A percentile compares a stretch with the other conserved stretches of the same genome.
phyloP scores from a whole-genome alignment of 805 yeast genomes.

The Saccharomycopsis lassenensis region DNA sequence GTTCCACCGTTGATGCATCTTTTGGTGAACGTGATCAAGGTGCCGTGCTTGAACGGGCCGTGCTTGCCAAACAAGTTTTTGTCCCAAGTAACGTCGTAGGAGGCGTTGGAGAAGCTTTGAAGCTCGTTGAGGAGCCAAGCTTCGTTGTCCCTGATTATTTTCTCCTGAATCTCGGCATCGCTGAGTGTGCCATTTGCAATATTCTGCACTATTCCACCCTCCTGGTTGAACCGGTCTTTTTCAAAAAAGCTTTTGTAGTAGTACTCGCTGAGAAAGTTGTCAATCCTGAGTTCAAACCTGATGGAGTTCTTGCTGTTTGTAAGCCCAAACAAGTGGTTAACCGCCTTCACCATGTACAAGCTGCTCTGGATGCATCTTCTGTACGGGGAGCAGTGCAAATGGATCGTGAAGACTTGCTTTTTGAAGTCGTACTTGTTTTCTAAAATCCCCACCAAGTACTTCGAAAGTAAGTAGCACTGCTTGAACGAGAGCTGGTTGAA shows the following conservation, averaged over 20 bases:
- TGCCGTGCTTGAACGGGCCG: slow-evolving; percentile 6
- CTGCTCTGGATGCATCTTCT: slow-evolving; percentile 6
- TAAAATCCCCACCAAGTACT: slow-evolving; percentile 2
- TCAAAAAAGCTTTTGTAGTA: slow-evolving; percentile 3
- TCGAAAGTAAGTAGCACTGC: slow-evolving; percentile 8
- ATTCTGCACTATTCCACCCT: neutral
- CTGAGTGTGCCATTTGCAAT: neutral
- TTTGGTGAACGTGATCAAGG: slow-evolving; percentile 3
- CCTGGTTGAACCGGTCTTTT: neutral
- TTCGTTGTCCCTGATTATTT: neutral
- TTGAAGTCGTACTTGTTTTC: slow-evolving; percentile 1
- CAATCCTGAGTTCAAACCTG: slow-evolving; percentile 4
- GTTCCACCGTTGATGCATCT: slow-evolving; percentile 8
- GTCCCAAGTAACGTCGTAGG: slow-evolving; percentile 4
- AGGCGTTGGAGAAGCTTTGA: neutral
- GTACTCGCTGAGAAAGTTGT: slow-evolving; percentile 11
- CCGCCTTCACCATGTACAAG: neutral
- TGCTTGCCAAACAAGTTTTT: slow-evolving; percentile 6
- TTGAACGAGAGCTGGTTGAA: slow-evolving; percentile 6
- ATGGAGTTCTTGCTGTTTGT: too few relatives aligned
- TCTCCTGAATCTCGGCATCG: neutral
- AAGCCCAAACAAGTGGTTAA: too few relatives aligned
- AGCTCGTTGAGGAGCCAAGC: neutral
- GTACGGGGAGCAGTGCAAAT: slow-evolving; percentile 12
- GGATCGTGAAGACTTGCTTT: neutral